Evolutionary conservation across 140 eudicot genomes (phyloP).

Genomic region (Senecio squalidus): DNA sequence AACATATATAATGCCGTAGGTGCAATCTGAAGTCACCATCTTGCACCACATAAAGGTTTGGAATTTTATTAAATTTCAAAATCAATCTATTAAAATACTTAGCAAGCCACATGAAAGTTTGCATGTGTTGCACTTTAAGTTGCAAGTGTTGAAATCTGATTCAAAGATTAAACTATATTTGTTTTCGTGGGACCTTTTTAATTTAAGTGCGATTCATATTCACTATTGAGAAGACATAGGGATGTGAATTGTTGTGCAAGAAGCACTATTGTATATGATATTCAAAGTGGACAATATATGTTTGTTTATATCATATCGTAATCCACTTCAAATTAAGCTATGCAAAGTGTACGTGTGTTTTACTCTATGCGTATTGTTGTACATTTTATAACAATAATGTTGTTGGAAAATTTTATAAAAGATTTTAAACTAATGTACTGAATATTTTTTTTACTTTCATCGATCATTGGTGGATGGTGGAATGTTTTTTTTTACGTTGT

Average conservation of each 20-base stretch:
- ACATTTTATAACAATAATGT: too few relatives aligned
- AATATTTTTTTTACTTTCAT: too few relatives aligned
- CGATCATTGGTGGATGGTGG: too few relatives aligned
- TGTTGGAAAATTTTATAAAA: too few relatives aligned
- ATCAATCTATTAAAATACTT: conserved; percentile 17
- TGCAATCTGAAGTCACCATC: conserved; percentile 41
- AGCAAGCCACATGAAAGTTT: conserved; percentile 20
- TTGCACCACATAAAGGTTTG: conserved; percentile 24
- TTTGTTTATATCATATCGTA: conserved; percentile 18
- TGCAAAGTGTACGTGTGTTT: conserved; percentile 30
- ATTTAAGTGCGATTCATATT: conserved; percentile 27
- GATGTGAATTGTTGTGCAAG: conserved; percentile 21
- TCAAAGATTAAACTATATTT: conserved; percentile 15
- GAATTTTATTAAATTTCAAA: background rate
- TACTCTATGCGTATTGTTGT: conserved; percentile 9
- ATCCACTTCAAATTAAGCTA: conserved; percentile 18
- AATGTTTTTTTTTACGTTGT: too few relatives aligned
- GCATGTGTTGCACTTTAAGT: conserved; percentile 29
- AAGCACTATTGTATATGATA: conserved; percentile 19
- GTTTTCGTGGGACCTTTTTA: conserved; percentile 4
- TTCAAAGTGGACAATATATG: conserved; percentile 22
- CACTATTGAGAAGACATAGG: conserved; percentile 19
- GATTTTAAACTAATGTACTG: too few relatives aligned
- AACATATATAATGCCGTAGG: conserved; percentile 18
- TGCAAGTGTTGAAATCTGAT: conserved; percentile 33